Base-by-base conservation (phyloP, 192 early-diverging fungal genomes). In the Coemansia sp. region DNA sequence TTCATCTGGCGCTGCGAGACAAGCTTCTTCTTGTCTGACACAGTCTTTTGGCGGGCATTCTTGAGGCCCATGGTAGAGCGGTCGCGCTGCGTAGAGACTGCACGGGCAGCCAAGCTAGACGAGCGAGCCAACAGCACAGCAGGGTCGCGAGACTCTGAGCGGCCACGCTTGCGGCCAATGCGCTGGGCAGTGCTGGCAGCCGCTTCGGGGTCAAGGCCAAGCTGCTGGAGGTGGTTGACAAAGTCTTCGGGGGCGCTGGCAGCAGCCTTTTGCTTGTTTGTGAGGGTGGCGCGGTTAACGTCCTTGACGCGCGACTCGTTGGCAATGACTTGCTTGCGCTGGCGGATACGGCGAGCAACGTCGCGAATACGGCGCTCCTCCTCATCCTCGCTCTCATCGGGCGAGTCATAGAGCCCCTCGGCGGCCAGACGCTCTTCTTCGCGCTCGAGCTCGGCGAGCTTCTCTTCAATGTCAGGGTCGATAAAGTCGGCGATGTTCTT, bases 401-500 rank as follows among this genome's bases (percentile, higher is more conserved):
- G 85, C 28, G 90, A 89, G 57, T 92, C 87, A 83, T 99, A 99
- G 79, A 93, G 90, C 28, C 96, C 96, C 79, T 97, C 92, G 40
- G 92, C 89, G n/a, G 86, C 90, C 24, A 99, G 83, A 53, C 89
- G 84, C 83, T 97, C 96, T 84, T 99, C 98, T 78, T 99, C 98
- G 65, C 90, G 88, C 77, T 99, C 96, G 35, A 99, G 86, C 64
- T 90, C 94, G 23, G 93, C 95, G 65, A 99, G 82, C 70, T 91
- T 91, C 76, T 95, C 93, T 69, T 94, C 95, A 76, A 99, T 98
- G 5, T 98, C 95, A 31, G 96, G 85, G 84, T 99, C 98, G 73
- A 98, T 84, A 78, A 98, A 99, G 85, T 99, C 98, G 20, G 94
- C 94, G 35, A 99, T 87, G 83, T 99, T 99, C 85, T 94, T 93